These are phyloP conservation scores for Davidsoniella eucalypti DNA, from an alignment of 2,329 filamentous ascomycete genomes.

Conservation along the genomic window DNA sequence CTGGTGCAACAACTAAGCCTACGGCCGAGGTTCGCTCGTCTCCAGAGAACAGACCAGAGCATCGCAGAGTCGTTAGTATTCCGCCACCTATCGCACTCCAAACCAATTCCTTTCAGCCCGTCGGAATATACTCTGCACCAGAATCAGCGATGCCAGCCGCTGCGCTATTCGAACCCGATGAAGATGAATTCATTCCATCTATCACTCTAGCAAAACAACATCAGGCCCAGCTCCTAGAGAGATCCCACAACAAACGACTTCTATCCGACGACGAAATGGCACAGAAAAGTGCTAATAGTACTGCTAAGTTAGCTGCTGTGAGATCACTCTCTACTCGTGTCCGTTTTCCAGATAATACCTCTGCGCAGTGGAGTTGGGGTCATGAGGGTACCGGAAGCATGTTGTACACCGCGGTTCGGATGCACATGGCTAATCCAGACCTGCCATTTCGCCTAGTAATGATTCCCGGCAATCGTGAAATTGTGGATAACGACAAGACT, in stretches of 20 bases:
- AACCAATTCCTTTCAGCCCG: conserved; percentile 28
- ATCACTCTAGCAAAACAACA: conserved; percentile 61
- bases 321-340: conserved; percentile 59
- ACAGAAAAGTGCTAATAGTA: conserved; percentile 47
- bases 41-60: not conserved
- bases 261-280: conserved; percentile 70
- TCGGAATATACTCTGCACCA: conserved; percentile 66
- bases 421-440: conserved; percentile 46
- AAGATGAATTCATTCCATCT: conserved; percentile 60
- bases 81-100: conserved; percentile 8
- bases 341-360: conserved; percentile 74
- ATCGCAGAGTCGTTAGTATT: conserved; percentile 14
- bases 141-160: conserved; percentile 58
- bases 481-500: conserved; percentile 29
- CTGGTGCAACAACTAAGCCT: too few species aligned
- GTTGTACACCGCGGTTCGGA: conserved; percentile 59
- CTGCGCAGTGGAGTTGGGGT: conserved; percentile 55
- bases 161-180: conserved; percentile 46
- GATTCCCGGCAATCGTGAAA: conserved; percentile 34
- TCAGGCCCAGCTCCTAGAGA: conserved; percentile 47
- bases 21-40: conserved; percentile 9
- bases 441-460: conserved; percentile 59
- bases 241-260: conserved; percentile 57
- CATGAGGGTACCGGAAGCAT: conserved; percentile 50
- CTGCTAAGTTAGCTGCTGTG: conserved; percentile 47